A percentile compares a stretch with the other conserved stretches of the same genome.
Conservation (phyloP, 2,329 filamentous ascomycete species). For the Cladosporium oxysporum region DNA sequence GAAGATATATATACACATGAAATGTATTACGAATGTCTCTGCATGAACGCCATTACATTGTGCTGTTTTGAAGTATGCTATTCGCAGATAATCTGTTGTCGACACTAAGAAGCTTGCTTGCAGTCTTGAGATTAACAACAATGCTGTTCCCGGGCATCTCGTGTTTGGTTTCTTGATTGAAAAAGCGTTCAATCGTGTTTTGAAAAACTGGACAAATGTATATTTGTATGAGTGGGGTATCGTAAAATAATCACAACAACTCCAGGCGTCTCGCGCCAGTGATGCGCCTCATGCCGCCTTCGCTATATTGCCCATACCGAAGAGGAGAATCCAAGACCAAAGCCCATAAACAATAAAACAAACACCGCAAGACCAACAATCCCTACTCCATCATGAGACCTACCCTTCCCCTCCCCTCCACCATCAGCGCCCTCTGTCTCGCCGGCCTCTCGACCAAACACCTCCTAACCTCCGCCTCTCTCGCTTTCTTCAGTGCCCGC, state of each 20-base stretch:
- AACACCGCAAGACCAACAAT: background rate
- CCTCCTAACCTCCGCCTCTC: conserved; percentile 18
- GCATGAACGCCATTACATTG: background rate
- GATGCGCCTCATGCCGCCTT: background rate
- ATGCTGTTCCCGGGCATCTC: background rate
- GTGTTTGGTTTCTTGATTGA: background rate
- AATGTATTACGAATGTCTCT: background rate
- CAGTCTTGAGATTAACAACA: background rate
- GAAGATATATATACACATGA: background rate
- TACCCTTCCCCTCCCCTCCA: conserved; percentile 1
- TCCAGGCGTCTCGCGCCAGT: background rate
- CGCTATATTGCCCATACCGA: background rate
- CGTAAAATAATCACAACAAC: background rate
- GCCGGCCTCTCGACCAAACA: conserved; percentile 18
- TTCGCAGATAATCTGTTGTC: background rate
- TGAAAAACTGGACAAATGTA: background rate
- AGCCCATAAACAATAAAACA: background rate
- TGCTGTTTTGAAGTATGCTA: background rate
- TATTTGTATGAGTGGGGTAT: conserved; percentile 10
- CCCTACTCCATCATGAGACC: conserved; percentile 6
- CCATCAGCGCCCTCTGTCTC: conserved; percentile 14
- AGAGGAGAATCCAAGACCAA: background rate
- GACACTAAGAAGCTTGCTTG: background rate
- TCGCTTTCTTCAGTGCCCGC: conserved; percentile 15
- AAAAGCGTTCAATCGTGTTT: background rate